A percentile compares a stretch with the other conserved stretches of the same genome.
Conservation (phyloP, 345 rosid species). For the Luvunga scandens region DNA sequence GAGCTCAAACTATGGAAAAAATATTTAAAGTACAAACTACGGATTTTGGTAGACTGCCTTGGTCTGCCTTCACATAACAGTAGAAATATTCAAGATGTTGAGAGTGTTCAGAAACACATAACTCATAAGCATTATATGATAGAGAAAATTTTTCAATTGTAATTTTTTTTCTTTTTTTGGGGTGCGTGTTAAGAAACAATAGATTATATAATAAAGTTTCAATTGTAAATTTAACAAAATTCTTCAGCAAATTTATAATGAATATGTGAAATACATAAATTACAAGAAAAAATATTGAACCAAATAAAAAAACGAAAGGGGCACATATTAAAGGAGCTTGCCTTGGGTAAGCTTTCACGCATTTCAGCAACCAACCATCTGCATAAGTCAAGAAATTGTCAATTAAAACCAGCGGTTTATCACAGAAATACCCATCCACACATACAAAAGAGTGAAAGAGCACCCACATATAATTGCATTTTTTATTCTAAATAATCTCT, state of each 20-base stretch:
- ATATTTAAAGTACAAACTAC: background rate
- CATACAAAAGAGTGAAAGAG: background rate
- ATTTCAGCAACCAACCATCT: slow-evolving; percentile 97
- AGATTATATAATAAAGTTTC: background rate
- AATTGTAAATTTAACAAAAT: background rate
- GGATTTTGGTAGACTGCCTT: background rate
- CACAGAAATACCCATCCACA: background rate
- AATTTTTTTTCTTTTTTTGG: background rate
- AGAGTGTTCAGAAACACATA: background rate
- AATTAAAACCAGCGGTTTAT: slow-evolving; percentile 16
- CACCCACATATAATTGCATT: background rate
- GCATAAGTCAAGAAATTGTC: slow-evolving; percentile 36
- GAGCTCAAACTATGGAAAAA: background rate
- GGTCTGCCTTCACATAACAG: background rate
- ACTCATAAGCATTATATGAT: background rate
- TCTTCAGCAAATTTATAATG: background rate
- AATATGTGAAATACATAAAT: background rate
- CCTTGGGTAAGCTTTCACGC: slow-evolving; percentile 89
- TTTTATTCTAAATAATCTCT: background rate
- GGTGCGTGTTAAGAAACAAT: no score
- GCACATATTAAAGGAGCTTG: slow-evolving; percentile 31
- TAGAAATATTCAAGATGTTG: background rate
- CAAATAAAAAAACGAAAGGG: background rate
- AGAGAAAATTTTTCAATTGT: background rate
- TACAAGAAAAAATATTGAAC: background rate